Percentiles rank a stretch among this genome's conserved stretches.
These are phyloP conservation scores for Candida palmyrensis DNA, from an alignment of 805 yeast genomes.

Conservation along the genomic window DNA sequence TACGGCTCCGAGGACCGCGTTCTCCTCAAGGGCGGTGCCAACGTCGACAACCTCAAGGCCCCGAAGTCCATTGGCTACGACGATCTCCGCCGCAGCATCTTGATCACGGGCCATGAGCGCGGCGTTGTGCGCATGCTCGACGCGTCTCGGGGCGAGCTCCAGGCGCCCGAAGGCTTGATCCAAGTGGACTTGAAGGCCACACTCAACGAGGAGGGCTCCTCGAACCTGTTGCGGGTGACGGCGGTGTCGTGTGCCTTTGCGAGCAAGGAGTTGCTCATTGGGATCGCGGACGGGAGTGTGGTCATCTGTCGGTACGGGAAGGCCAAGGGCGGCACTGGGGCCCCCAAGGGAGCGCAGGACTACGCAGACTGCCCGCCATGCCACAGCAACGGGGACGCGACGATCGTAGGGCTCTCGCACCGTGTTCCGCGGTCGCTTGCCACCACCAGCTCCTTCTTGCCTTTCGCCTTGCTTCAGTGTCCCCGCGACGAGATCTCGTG, in stretches of 20 bases:
- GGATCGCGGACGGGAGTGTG: constrained; percentile 66
- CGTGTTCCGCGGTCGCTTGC: constrained; percentile 44
- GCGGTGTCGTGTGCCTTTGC: constrained; percentile 72
- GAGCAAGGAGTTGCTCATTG: constrained; percentile 69
- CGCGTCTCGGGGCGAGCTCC: constrained; percentile 65
- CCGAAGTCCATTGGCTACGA: constrained; percentile 28
- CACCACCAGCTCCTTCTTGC: constrained; percentile 27
- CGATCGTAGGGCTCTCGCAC: constrained; percentile 46
- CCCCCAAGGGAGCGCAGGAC: constrained; percentile 9
- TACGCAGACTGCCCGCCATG: constrained; percentile 24
- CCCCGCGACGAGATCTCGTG: constrained; percentile 50
- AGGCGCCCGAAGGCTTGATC: constrained; percentile 24
- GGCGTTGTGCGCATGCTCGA: constrained; percentile 85
- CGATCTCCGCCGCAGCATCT: constrained; percentile 39
- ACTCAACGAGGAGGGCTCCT: constrained; percentile 21
- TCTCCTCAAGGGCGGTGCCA: constrained; percentile 76
- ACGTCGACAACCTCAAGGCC: constrained; percentile 37
- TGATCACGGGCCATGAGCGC: constrained; percentile 82
- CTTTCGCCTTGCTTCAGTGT: constrained; percentile 20
- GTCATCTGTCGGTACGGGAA: constrained; percentile 67
- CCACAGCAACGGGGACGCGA: constrained; percentile 30
- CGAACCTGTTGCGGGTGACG: constrained; percentile 41
- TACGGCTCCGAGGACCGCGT: constrained; percentile 24
- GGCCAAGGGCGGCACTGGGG: constrained; percentile 9
- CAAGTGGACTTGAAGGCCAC: constrained; percentile 31